These are phyloP conservation scores for Saksenaea vasiformis DNA, from an alignment of 371 early-diverging fungal species.

Conservation along the genomic window DNA sequence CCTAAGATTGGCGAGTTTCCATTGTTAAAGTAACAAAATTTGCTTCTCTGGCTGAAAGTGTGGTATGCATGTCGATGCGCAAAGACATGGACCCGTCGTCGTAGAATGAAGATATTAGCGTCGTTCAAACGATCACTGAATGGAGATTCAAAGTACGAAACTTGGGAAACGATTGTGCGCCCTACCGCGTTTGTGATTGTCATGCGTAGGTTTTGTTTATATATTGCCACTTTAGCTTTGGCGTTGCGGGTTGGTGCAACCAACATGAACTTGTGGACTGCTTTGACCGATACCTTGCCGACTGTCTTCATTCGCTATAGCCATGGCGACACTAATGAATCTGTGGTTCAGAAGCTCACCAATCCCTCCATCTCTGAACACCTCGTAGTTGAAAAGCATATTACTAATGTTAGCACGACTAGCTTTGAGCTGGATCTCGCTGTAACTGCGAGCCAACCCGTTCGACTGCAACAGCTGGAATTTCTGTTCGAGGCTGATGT, in stretches of 20 bases:
- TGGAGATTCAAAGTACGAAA: conserved; percentile 13
- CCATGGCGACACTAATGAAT: not conserved
- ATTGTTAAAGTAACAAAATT: too few relatives aligned
- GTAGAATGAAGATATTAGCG: too few relatives aligned
- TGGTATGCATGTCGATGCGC: too few relatives aligned
- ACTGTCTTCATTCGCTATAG: not conserved
- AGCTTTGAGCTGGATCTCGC: conserved; percentile 10
- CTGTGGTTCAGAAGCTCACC: not conserved
- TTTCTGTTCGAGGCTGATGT: conserved; percentile 17
- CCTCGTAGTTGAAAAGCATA: not conserved
- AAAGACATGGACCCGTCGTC: too few relatives aligned
- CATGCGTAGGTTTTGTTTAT: not conserved
- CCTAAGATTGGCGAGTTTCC: too few relatives aligned
- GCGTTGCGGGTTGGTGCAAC: not conserved
- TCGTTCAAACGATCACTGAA: too few relatives aligned
- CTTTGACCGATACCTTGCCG: not conserved
- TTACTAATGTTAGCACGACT: not conserved
- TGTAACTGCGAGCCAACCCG: not conserved
- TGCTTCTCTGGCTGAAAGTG: too few relatives aligned
- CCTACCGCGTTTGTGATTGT: not conserved
- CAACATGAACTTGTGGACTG: not conserved
- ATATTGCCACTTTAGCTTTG: not conserved
- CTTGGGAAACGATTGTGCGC: not conserved
- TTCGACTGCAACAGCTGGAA: conserved; percentile 19
- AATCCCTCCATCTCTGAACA: not conserved